Percentiles rank a stretch among this genome's conserved stretches.
Conservation (phyloP, 805 yeast species). For the Sungouiella blattae region DNA sequence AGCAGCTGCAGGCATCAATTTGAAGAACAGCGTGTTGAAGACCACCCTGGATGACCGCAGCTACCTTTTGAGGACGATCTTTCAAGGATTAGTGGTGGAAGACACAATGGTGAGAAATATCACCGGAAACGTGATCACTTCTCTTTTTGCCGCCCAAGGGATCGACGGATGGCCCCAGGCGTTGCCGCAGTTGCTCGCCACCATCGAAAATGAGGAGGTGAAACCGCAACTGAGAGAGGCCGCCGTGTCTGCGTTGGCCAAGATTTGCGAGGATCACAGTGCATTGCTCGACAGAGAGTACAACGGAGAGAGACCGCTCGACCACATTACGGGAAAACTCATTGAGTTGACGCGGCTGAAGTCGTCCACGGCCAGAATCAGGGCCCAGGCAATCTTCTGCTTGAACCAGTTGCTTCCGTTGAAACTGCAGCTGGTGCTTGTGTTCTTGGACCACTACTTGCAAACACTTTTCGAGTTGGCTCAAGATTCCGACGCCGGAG, state of each 20-base stretch:
- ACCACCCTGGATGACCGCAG: constrained; percentile 28
- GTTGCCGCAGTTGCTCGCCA: constrained; percentile 62
- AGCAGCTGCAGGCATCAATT: constrained; percentile 83
- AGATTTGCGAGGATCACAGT: constrained; percentile 87
- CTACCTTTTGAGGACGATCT: constrained; percentile 42
- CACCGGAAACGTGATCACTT: constrained; percentile 86
- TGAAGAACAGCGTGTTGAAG: constrained; percentile 70
- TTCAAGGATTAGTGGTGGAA: constrained; percentile 51
- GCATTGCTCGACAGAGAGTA: constrained; percentile 60
- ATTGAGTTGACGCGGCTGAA: constrained; percentile 3
- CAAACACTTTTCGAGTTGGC: constrained; percentile 68
- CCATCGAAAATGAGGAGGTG: constrained; percentile 29
- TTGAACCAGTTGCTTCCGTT: constrained; percentile 72
- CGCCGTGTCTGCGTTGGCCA: constrained; percentile 75
- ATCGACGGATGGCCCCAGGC: constrained; percentile 70
- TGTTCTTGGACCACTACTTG: constrained; percentile 65
- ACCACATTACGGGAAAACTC: constrained; percentile 45
- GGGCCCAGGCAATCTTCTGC: constrained; percentile 65
- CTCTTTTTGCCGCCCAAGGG: constrained; percentile 70
- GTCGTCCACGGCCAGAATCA: constrained; percentile 49
- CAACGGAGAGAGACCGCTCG: constrained; percentile 64
- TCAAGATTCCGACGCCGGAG: constrained; percentile 50
- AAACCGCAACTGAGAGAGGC: constrained; percentile 52
- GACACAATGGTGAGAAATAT: constrained; percentile 73
- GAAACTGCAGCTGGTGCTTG: constrained; percentile 61